Conservation (phyloP, 2,329 filamentous ascomycete genomes). For the Dactylonectria estremocensis region DNA sequence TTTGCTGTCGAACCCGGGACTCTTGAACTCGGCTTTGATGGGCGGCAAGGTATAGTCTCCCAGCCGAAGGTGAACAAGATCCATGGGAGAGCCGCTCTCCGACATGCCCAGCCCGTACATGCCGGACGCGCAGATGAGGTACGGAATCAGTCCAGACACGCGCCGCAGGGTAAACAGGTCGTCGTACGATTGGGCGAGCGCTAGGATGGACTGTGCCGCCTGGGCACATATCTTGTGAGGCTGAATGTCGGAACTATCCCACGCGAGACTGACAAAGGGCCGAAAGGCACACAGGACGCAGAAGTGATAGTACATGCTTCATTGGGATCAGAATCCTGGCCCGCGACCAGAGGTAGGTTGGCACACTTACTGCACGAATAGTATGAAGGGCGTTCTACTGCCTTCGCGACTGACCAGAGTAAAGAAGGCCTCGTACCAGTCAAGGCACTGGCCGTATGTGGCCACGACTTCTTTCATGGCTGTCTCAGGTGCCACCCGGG, state of each 20-base stretch:
- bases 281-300: conserved; percentile 33
- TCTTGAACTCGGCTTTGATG: too few species aligned
- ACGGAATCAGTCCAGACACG: conserved; percentile 34
- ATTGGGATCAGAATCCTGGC: neutral
- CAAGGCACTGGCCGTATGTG: conserved; percentile 33
- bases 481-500: neutral
- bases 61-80: too few species aligned
- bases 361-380: conserved; percentile 35
- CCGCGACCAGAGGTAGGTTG: neutral
- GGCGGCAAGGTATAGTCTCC: too few species aligned
- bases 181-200: conserved; percentile 35
- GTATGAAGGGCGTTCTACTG: conserved; percentile 30
- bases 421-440: conserved; percentile 38
- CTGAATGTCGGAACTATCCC: neutral
- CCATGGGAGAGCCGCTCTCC: too few species aligned
- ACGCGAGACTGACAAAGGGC: conserved; percentile 17
- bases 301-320: conserved; percentile 42
- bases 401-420: conserved; percentile 5
- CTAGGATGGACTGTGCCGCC: conserved; percentile 29
- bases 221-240: conserved; percentile 27
- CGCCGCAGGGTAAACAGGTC: conserved; percentile 38
- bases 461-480: neutral
- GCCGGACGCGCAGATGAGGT: conserved; percentile 34
- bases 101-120: neutral
- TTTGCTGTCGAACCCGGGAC: too few species aligned